Base-by-base conservation (phyloP, 345 rosid species). In the Erucastrum elatum region DNA sequence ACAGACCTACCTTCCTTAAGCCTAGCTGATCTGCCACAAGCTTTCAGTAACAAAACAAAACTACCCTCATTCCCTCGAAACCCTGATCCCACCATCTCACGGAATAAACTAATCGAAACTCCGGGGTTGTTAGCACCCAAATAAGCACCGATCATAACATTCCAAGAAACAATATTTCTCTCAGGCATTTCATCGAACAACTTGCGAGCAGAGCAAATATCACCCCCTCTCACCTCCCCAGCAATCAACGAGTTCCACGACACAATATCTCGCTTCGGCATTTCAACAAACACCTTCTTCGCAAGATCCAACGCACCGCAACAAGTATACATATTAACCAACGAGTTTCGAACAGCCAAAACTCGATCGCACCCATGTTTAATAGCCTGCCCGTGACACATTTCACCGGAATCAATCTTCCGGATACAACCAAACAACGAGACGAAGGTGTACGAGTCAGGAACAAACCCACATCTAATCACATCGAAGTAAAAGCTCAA, bases 1-100 rank as follows among this genome's bases (percentile, higher is more conserved):
- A 87, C 88, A 1, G 93, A 92, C 84, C 87, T 85, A 59, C 97
- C 95, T 63, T 92, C 91, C 55, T 82, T 88, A 35, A 87, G 11
- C 66, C 94, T 88, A 58, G 85, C 86, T 3, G 94, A 90, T 86
- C 86, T 83, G 2, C 88, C 85, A 75, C 94, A 88, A 11, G 90
- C 94, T 44, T 78, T 80, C 15, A 90, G 63, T 64, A 85, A 68
- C 51, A 82, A 77, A 25, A 74, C 87, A 67, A 90, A 74, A 2
- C 91, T 87, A 8, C 66, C 77, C 78, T 75, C 76, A 4, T 82
- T 87, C 16, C 86, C 88, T 61, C 9, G 71, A 3, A 87, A 66
- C 31, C 91, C 88, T 55, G 31, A 17, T 74, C 65, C 29, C 16
- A 60, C 71, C 91, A 92, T 90, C 69, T 78, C 75, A 82, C 93